These are phyloP conservation scores for Umbilicus rupestris DNA, from an alignment of 164 flowering plant species.

Conservation along the genomic window DNA sequence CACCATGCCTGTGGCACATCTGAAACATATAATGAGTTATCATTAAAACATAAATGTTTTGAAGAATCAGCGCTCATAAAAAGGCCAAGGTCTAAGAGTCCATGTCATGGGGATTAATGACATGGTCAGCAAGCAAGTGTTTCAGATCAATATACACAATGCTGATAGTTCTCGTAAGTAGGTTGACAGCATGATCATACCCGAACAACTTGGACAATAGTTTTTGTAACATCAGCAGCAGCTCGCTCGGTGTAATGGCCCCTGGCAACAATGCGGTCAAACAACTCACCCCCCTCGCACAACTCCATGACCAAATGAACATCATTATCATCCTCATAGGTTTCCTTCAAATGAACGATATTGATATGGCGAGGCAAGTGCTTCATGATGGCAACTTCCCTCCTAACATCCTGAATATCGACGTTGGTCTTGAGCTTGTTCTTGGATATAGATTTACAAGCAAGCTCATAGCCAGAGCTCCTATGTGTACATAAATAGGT, in stretches of 20 bases:
- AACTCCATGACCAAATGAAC: conserved; percentile 89
- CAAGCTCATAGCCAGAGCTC: conserved; percentile 35
- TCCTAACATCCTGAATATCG: conserved; percentile 79
- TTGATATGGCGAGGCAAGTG: conserved; percentile 70
- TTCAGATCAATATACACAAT: no score
- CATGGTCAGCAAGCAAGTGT: no score
- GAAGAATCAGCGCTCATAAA: no score
- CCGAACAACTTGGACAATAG: conserved; percentile 87
- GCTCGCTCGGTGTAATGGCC: conserved; percentile 86
- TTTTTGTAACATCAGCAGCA: conserved; percentile 60
- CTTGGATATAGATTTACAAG: conserved; percentile 86
- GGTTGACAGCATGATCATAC: conserved; percentile 20
- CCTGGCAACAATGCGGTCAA: no score
- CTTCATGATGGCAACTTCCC: conserved; percentile 82
- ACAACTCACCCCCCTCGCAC: conserved; percentile 87
- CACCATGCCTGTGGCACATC: conserved; percentile 16
- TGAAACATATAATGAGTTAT: neutral
- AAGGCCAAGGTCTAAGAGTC: no score
- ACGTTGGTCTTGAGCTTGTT: conserved; percentile 70
- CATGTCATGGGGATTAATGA: no score
- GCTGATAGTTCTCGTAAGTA: no score
- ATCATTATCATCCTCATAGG: conserved; percentile 74
- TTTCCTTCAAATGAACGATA: conserved; percentile 62
- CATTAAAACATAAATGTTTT: no score
- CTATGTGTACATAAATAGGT: conserved; percentile 73